A percentile compares a stretch with the other conserved stretches of the same genome.
Conservation (phyloP, 225 moss, liverwort and hornwort species). For the Climacium dendroides region DNA sequence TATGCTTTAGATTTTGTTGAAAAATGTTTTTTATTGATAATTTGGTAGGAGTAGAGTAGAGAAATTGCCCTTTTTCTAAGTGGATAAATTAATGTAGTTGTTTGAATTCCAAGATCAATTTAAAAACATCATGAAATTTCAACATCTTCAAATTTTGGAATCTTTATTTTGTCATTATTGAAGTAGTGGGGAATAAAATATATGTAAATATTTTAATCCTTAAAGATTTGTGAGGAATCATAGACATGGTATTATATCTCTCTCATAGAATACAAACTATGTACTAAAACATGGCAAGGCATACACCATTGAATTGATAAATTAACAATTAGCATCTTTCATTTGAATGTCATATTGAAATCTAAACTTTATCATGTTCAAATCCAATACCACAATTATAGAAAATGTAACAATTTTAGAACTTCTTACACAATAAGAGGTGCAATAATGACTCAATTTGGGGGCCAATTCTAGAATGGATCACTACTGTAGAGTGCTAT, state of each 20-base stretch:
- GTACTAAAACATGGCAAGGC: too few species aligned
- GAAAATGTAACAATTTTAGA: too few species aligned
- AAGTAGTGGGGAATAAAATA: accelerated
- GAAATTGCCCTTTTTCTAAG: not conserved
- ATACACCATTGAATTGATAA: too few species aligned
- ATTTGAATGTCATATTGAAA: not conserved
- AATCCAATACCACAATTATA: accelerated
- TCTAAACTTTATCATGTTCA: not conserved
- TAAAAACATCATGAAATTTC: not conserved
- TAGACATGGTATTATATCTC: too few species aligned
- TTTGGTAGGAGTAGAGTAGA: not conserved
- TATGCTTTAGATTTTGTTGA: not conserved
- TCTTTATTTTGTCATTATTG: not conserved
- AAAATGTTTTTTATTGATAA: not conserved
- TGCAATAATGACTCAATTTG: too few species aligned
- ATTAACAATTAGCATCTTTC: too few species aligned
- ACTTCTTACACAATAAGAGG: too few species aligned
- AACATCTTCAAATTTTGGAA: not conserved
- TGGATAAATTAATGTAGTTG: not conserved
- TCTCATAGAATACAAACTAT: accelerated
- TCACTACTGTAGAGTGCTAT: too few species aligned
- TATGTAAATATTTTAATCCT: not conserved
- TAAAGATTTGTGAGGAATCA: not conserved
- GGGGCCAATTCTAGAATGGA: too few species aligned
- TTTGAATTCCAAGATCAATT: not conserved